A percentile compares a stretch with the other conserved stretches of the same genome.
phyloP scores from a whole-genome alignment of 2,329 filamentous ascomycete species.

The Leptographium procerum region DNA sequence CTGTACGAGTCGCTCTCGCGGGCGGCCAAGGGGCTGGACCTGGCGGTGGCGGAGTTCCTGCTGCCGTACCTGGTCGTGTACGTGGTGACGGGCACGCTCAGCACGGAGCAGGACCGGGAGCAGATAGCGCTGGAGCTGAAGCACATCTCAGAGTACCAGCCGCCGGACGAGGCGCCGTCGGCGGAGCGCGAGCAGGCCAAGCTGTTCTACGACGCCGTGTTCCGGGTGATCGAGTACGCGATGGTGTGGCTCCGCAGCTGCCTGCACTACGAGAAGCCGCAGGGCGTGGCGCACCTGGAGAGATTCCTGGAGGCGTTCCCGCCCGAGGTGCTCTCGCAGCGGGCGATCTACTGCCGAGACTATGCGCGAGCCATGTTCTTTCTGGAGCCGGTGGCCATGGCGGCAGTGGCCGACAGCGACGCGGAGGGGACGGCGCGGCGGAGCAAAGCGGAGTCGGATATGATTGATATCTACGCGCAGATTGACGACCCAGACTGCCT shows the following conservation, averaged over 20 bases:
- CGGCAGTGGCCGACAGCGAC: constrained; percentile 29
- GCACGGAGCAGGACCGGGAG: constrained; percentile 40
- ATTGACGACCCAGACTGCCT: constrained; percentile 97
- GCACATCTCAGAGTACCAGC: constrained; percentile 56
- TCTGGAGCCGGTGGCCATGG: constrained; percentile 67
- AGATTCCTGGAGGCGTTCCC: constrained; percentile 53
- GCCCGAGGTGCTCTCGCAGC: constrained; percentile 59
- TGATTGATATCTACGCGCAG: constrained; percentile 91
- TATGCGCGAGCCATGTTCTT: constrained; percentile 89
- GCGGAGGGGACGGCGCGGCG: constrained; percentile 31
- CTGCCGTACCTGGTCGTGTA: constrained; percentile 82
- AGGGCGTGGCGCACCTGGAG: constrained; percentile 35
- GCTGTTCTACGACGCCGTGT: constrained; percentile 80
- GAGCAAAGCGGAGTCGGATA: constrained; percentile 56
- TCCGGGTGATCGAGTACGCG: constrained; percentile 82
- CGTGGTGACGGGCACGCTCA: constrained; percentile 55
- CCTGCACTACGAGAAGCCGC: constrained; percentile 63
- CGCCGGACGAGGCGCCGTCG: constrained; percentile 38
- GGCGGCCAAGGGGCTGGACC: constrained; percentile 74
- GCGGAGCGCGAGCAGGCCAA: constrained; percentile 64
- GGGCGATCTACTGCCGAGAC: constrained; percentile 88
- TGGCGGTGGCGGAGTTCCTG: constrained; percentile 77
- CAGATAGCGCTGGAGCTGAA: constrained; percentile 64
- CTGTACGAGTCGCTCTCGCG: constrained; percentile 75
- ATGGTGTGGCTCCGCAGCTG: constrained; percentile 67